phyloP scores from a whole-genome alignment of 2,329 filamentous ascomycete genomes.

The Amylocarpus encephaloides region DNA sequence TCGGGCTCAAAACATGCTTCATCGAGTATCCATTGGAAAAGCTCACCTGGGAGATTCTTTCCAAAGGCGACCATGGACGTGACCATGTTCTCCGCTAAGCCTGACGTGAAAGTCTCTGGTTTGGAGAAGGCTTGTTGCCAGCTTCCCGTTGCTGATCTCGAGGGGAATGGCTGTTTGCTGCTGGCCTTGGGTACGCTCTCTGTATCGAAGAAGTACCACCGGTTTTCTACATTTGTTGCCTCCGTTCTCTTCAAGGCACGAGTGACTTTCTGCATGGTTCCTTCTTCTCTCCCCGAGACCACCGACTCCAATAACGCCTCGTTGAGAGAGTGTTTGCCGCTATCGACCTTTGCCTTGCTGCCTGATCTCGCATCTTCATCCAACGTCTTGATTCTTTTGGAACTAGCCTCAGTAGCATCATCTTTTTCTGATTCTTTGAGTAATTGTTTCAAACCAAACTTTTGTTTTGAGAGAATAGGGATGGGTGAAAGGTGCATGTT shows the following conservation, averaged over 20 bases:
- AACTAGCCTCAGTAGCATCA: conserved; percentile 51
- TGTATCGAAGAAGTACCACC: conserved; percentile 51
- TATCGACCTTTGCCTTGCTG: too few relatives aligned
- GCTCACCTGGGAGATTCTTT: conserved; percentile 50
- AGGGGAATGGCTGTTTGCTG: conserved; percentile 25
- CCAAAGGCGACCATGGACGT: conserved; percentile 39
- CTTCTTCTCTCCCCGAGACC: conserved; percentile 38
- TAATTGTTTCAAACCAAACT: conserved; percentile 57
- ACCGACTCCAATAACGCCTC: conserved; percentile 36
- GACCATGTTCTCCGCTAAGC: conserved; percentile 52
- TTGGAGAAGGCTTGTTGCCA: conserved; percentile 36
- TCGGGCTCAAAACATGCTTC: conserved; percentile 52
- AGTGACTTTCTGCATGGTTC: conserved; percentile 40
- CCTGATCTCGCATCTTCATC: conserved; percentile 1
- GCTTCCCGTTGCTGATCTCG: conserved; percentile 7
- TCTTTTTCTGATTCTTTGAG: conserved; percentile 54
- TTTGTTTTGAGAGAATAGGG: conserved; percentile 49
- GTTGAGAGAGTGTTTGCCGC: conserved; percentile 7
- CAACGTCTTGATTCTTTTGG: conserved; percentile 34
- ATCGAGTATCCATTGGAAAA: conserved; percentile 60
- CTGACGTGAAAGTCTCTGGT: conserved; percentile 50
- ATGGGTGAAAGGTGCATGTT: conserved; percentile 38
- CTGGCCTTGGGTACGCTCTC: conserved; percentile 1
- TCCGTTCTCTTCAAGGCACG: conserved; percentile 56
- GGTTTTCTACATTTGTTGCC: conserved; percentile 44